Evolutionary conservation across 1,284 basidiomycete genomes (phyloP).

Genomic region (Phellinidium pouzarii): DNA sequence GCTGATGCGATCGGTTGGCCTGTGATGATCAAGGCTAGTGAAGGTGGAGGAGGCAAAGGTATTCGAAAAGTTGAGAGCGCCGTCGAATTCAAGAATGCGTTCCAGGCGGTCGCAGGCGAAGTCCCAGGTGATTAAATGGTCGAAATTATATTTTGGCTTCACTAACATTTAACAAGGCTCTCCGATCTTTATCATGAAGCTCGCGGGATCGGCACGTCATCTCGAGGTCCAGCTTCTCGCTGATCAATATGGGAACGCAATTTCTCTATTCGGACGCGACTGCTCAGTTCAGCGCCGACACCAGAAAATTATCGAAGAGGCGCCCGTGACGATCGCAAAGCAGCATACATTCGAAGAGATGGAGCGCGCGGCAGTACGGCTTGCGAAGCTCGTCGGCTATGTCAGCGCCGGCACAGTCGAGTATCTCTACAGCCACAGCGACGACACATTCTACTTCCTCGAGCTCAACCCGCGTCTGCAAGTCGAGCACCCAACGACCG

Average conservation of each 20-base stretch:
- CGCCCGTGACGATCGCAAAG: conserved; percentile 95
- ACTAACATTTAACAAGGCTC: conserved; percentile 57
- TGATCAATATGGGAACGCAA: conserved; percentile 99
- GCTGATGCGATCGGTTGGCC: conserved; percentile 93
- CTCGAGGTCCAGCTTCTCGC: conserved; percentile 98
- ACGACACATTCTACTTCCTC: conserved; percentile 95
- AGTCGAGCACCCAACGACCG: conserved; percentile 98
- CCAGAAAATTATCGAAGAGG: conserved; percentile 99
- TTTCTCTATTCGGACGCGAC: conserved; percentile 98
- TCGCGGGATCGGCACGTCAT: conserved; percentile 95
- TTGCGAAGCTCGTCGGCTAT: conserved; percentile 98
- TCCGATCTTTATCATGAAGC: conserved; percentile 99
- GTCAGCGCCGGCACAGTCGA: conserved; percentile 99
- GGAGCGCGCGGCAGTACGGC: conserved; percentile 96
- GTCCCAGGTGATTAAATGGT: conserved; percentile 71
- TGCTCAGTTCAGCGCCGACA: conserved; percentile 99
- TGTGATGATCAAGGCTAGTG: conserved; percentile 99
- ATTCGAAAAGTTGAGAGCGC: conserved; percentile 86
- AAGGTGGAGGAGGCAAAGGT: conserved; percentile 99
- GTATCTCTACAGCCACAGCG: conserved; percentile 94
- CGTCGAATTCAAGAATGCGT: conserved; percentile 90
- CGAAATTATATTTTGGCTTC: conserved; percentile 17
- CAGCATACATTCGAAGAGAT: conserved; percentile 90
- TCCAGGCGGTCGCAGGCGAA: conserved; percentile 91
- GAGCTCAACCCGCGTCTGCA: conserved; percentile 99